Base-by-base conservation (phyloP, 176 grass and related monocot species). In the Elymus sibiricus region DNA sequence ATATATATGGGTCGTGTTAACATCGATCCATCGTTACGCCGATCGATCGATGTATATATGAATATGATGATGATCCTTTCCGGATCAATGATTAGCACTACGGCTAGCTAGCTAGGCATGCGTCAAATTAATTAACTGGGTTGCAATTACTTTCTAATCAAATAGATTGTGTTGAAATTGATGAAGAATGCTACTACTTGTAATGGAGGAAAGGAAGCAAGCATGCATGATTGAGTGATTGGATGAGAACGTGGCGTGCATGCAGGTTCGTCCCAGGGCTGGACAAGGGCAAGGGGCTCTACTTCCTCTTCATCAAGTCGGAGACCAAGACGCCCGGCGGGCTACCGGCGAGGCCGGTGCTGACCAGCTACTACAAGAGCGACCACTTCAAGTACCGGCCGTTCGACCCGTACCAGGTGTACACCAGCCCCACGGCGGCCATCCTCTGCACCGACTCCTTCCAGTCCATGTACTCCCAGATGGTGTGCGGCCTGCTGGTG, bases 361-460 rank as follows among this genome's bases (percentile, higher is more conserved):
- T 98, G 66, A 98, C 96, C 4, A 98, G 96, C 86, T 98, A 98
- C 88, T 98, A 98, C 96, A 98, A 98, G 90, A 98, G 96, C 83
- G 81, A 95, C 83, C 79, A 86, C 83, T 98, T 98, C 91, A 92
- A 88, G 89, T 61, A 87, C 88, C 96, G 96, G 8, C 91, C 90
- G 0, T 92, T 73, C 80, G 93, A 98, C 79, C 93, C 96, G 12
- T 98, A 89, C 90, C 89, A 92, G 61, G 90, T 91, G 67, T 95
- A 92, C 87, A 98, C 96, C 9, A 98, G 96, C 96, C 96, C 96
- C n/a, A 92, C 81, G 13, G 90, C 94, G 22, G 91, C 90, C 73
- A 92, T 98, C 88, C 93, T 98, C 12, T 98, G 96, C 91, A 69
- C 88, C 34, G 96, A 98, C 86, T 92, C 96, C 3, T 98, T 94